Conservation (phyloP, 257 asterid genomes). For the Solanum megistacrolobum region DNA sequence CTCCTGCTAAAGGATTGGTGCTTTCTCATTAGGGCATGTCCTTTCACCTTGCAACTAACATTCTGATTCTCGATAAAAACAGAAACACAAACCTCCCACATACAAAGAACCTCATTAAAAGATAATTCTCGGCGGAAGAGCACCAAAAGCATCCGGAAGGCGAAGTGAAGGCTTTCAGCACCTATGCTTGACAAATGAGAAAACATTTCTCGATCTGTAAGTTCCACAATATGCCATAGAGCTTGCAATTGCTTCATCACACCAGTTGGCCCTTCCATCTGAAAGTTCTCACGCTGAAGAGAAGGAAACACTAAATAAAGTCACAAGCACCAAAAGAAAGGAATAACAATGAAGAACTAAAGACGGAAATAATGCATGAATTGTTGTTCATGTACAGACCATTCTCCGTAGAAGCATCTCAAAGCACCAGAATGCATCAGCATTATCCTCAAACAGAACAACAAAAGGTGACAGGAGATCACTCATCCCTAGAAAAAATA, state of each 20-base stretch:
- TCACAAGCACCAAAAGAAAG: not conserved
- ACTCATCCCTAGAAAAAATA: conserved; percentile 69
- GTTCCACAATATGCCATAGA: conserved; percentile 85
- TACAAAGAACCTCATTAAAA: conserved; percentile 80
- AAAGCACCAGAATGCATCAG: conserved; percentile 99
- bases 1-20: not conserved
- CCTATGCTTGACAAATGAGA: conserved; percentile 76
- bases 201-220: conserved; percentile 81
- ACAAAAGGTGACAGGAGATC: conserved; percentile 95
- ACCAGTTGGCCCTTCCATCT: conserved; percentile 96
- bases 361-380: not conserved
- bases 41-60: not conserved
- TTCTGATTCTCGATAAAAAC: not conserved
- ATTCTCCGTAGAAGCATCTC: conserved; percentile 96
- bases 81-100: conserved; percentile 96
- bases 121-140: conserved; percentile 96
- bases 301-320: conserved; percentile 2
- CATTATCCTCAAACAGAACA: conserved; percentile 93
- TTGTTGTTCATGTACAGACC: conserved; percentile 24
- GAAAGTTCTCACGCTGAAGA: conserved; percentile 83
- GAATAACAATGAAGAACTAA: not conserved
- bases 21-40: not conserved
- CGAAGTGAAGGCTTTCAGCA: conserved; percentile 98
- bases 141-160: conserved; percentile 96
- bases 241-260: conserved; percentile 96